Conservation (phyloP, 2,329 filamentous ascomycete species). For the Pseudogymnoascus sp. region DNA sequence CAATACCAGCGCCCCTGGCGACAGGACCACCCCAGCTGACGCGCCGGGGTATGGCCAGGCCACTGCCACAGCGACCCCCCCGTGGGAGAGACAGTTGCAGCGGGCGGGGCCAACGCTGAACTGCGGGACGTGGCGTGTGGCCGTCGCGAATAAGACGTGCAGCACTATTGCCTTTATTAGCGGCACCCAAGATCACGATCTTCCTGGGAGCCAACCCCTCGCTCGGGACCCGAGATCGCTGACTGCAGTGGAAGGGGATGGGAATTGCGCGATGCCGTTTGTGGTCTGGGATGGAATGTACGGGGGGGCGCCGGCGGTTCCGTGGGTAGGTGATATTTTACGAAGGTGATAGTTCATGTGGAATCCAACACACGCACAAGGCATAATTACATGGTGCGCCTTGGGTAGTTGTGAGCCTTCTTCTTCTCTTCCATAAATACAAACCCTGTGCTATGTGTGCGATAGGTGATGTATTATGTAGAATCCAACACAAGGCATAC, state of each 20-base stretch:
- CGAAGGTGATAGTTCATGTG: not conserved
- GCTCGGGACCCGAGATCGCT: not conserved
- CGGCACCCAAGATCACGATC: not conserved
- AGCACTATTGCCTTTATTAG: not conserved
- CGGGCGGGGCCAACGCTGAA: not conserved
- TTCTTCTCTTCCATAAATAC: not conserved
- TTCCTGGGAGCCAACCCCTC: not conserved
- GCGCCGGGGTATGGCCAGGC: not conserved
- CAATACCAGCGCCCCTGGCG: not conserved
- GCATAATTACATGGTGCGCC: not conserved
- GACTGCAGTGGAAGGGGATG: not conserved
- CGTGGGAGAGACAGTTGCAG: not conserved
- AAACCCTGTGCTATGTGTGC: not conserved
- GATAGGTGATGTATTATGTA: no score
- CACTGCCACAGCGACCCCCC: not conserved
- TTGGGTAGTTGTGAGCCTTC: not conserved
- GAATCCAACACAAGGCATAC: no score
- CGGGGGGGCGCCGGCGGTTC: not conserved
- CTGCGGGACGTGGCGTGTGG: not conserved
- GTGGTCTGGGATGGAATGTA: not conserved
- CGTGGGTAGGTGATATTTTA: not conserved
- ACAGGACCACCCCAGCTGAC: not conserved
- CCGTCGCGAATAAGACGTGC: not conserved
- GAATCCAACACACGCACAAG: not conserved
- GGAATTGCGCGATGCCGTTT: not conserved